A percentile compares a stretch with the other conserved stretches of the same genome.
These are phyloP conservation scores for Corymbia maculata DNA, from an alignment of 345 rosid genomes.

Conservation along the genomic window DNA sequence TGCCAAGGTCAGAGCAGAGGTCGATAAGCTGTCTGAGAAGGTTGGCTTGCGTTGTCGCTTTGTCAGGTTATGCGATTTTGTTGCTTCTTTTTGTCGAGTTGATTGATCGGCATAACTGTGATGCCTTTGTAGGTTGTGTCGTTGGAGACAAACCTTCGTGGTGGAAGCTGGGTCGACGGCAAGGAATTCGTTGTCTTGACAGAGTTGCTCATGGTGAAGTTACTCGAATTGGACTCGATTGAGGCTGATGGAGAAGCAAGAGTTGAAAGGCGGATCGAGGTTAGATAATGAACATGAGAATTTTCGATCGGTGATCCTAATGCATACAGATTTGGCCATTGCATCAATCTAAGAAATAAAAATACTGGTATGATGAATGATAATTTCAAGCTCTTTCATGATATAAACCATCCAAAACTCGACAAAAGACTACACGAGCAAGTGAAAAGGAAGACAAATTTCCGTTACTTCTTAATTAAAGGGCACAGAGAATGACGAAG, in stretches of 20 bases:
- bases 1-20: slow-evolving; percentile 31
- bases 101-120: neutral
- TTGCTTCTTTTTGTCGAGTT: neutral
- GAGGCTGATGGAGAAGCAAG: slow-evolving; percentile 45
- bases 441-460: neutral
- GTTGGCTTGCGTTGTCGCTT: neutral
- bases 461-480: neutral
- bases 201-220: slow-evolving; percentile 33
- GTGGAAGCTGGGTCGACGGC: slow-evolving; percentile 24
- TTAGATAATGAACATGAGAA: neutral
- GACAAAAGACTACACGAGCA: neutral
- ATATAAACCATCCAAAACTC: neutral
- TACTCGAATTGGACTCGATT: slow-evolving; percentile 38
- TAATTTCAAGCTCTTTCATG: neutral
- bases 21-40: slow-evolving; percentile 37
- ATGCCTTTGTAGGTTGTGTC: slow-evolving; percentile 20
- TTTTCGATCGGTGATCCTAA: neutral
- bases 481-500: too few species aligned
- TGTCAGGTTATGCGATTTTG: neutral
- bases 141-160: slow-evolving; percentile 14
- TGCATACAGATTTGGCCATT: neutral
- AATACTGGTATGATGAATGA: neutral
- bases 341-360: neutral
- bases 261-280: slow-evolving; percentile 39
- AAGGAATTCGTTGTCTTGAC: slow-evolving; percentile 30